Evolutionary conservation across 441 rosid species (phyloP).

Genomic region (Corymbia citriodora): DNA sequence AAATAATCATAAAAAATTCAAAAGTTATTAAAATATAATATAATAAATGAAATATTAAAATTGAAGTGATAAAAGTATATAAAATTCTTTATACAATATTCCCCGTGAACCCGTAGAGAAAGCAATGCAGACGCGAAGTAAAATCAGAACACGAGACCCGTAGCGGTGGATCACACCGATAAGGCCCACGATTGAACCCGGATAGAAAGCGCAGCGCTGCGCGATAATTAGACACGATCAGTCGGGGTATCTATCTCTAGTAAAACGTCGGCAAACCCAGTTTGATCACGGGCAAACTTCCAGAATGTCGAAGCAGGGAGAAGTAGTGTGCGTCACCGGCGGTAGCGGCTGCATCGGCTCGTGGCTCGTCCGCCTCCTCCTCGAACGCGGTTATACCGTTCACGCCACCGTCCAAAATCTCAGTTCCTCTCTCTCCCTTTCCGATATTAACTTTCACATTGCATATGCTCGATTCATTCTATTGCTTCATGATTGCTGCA

Average conservation of each 20-base stretch:
- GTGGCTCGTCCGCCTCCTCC: slow-evolving; percentile 72
- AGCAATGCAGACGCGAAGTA: neutral
- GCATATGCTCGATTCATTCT: neutral
- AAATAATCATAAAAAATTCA: no score
- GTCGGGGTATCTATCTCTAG: neutral
- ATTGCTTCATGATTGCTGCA: neutral
- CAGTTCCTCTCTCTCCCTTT: slow-evolving; percentile 33
- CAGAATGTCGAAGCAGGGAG: slow-evolving; percentile 25
- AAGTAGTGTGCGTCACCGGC: slow-evolving; percentile 64
- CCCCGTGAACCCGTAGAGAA: neutral
- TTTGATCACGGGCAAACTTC: neutral
- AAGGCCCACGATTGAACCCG: neutral
- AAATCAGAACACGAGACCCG: neutral
- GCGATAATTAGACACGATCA: neutral
- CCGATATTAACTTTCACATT: neutral
- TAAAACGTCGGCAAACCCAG: neutral
- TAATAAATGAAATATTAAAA: no score
- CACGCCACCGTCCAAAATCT: slow-evolving; percentile 72
- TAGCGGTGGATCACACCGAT: neutral
- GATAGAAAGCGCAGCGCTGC: neutral
- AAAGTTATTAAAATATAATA: no score
- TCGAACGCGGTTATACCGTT: slow-evolving; percentile 69
- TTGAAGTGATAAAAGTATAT: no score
- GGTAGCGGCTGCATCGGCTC: slow-evolving; percentile 93
- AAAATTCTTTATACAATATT: no score